Evolutionary conservation across 2,329 filamentous ascomycete species (phyloP).

Genomic region (Pyricularia pennisetigena): DNA sequence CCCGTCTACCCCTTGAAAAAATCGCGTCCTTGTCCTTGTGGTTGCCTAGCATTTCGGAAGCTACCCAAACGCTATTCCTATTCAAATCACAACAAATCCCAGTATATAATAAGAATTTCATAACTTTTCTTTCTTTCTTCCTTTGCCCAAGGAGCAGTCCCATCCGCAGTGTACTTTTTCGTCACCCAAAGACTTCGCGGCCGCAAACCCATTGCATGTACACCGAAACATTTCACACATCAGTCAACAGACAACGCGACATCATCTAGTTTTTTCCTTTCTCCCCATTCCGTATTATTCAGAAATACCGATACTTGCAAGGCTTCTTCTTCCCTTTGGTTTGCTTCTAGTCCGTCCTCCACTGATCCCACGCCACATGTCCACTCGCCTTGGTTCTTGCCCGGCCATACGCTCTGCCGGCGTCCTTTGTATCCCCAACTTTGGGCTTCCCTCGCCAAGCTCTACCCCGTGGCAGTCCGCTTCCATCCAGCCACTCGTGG

Average conservation of each 20-base stretch:
- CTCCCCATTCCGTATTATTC: neutral
- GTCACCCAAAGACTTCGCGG: neutral
- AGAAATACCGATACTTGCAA: neutral
- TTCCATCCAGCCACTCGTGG: neutral
- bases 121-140: neutral
- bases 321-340: neutral
- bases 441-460: neutral
- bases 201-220: neutral
- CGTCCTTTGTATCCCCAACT: neutral
- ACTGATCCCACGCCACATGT: neutral
- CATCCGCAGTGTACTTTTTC: neutral
- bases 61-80: no score
- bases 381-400: neutral
- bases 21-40: no score
- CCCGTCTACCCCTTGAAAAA: no score
- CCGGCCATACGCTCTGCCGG: neutral
- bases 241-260: neutral
- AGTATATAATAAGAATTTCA: neutral
- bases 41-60: no score
- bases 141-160: neutral
- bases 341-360: neutral
- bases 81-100: no score
- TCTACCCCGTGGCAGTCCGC: neutral
- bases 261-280: neutral
- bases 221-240: neutral